Conservation (phyloP, 2,329 filamentous ascomycete species). For the Thelonectria rubi region DNA sequence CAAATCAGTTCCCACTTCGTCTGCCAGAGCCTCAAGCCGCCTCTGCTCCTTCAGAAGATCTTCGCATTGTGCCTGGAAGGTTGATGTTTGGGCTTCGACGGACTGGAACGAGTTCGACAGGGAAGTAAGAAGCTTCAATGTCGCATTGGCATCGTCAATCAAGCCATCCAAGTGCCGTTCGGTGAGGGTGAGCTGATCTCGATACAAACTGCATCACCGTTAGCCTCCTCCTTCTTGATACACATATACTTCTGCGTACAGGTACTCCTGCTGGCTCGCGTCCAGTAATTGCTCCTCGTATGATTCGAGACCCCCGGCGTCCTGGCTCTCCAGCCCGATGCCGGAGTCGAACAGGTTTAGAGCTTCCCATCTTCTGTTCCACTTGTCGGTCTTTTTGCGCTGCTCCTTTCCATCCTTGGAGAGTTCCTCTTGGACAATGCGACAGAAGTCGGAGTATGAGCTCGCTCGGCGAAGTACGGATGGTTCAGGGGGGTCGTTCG, state of each 20-base stretch:
- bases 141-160: conserved; percentile 77
- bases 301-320: conserved; percentile 32
- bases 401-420: conserved; percentile 58
- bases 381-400: conserved; percentile 52
- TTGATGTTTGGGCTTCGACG: conserved; percentile 90
- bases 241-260: conserved; percentile 60
- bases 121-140: conserved; percentile 78
- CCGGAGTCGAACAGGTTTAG: conserved; percentile 48
- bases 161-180: conserved; percentile 84
- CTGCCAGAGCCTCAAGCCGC: conserved; percentile 79
- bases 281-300: conserved; percentile 77
- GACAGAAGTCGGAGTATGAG: conserved; percentile 81
- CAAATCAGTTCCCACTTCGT: conserved; percentile 88
- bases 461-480: conserved; percentile 72
- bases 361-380: conserved; percentile 60
- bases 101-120: conserved; percentile 87
- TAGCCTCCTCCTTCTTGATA: conserved; percentile 34
- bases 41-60: conserved; percentile 84
- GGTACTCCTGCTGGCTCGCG: conserved; percentile 85
- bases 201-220: conserved; percentile 68
- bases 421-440: conserved; percentile 66
- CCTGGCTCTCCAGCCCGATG: conserved; percentile 36
- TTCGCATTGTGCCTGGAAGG: conserved; percentile 92
- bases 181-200: conserved; percentile 81
- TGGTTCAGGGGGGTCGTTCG: conserved; percentile 71